Conservation (phyloP, 164 flowering plant genomes). For the Dillenia turbinata region DNA sequence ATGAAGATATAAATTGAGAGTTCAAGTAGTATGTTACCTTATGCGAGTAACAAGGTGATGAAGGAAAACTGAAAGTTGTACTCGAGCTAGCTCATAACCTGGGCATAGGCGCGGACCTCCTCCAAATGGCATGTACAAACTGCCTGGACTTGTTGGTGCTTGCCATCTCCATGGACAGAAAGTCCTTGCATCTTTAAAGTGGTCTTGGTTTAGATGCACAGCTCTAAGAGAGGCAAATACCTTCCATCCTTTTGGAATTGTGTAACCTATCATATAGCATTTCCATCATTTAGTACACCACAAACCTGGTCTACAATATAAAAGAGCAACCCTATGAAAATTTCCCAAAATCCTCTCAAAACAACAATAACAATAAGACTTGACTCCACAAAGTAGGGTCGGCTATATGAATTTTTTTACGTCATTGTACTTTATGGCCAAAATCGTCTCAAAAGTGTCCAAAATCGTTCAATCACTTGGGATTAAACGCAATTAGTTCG, state of each 20-base stretch:
- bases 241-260: conserved; percentile 92
- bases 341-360: too few relatives aligned
- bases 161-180: conserved; percentile 99
- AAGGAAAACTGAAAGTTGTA: conserved; percentile 78
- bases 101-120: conserved; percentile 96
- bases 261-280: conserved; percentile 43
- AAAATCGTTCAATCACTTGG: too few relatives aligned
- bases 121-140: conserved; percentile 77
- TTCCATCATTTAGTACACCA: background rate
- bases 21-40: conserved; percentile 35
- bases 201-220: conserved; percentile 69
- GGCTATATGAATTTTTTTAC: too few relatives aligned
- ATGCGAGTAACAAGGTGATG: conserved; percentile 75
- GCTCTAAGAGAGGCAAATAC: conserved; percentile 89
- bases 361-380: too few relatives aligned
- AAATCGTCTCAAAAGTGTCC: background rate
- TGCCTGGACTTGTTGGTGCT: conserved; percentile 22
- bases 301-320: too few relatives aligned
- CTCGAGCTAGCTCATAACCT: conserved; percentile 87
- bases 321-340: too few relatives aligned
- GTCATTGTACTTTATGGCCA: background rate
- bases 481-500: background rate
- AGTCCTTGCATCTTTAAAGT: conserved; percentile 82
- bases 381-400: too few relatives aligned
- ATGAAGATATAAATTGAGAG: too few relatives aligned